phyloP scores from a whole-genome alignment of 176 grass and related monocot species.

The Lolium rigidum region DNA sequence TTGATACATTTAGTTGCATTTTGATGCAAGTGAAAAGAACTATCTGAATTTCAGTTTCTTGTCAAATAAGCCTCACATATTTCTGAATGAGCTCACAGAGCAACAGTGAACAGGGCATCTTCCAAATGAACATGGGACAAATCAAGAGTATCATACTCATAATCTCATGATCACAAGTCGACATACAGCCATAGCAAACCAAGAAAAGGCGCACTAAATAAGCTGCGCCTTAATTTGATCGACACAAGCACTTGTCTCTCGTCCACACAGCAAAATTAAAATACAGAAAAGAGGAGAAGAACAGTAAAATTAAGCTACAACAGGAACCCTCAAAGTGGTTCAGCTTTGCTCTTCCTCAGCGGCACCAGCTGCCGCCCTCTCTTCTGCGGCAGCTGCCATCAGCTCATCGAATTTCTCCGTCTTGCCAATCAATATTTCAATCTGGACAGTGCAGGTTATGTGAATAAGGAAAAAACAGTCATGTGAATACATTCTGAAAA shows the following conservation, averaged over 20 bases:
- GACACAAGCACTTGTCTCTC: conserved; percentile 33
- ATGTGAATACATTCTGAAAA: background rate
- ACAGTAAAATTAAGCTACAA: conserved; percentile 57
- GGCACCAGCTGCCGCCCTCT: conserved; percentile 61
- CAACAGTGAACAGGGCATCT: background rate
- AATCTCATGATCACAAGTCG: conserved; percentile 33
- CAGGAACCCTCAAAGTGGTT: conserved; percentile 37
- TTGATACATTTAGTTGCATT: background rate
- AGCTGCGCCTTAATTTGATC: conserved; percentile 45
- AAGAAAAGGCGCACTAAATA: conserved; percentile 55
- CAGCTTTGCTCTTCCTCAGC: conserved; percentile 84
- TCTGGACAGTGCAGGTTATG: conserved; percentile 40
- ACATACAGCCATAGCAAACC: conserved; percentile 46
- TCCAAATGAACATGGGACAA: conserved; percentile 1
- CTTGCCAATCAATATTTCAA: conserved; percentile 92
- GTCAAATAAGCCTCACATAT: background rate
- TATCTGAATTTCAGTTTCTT: background rate
- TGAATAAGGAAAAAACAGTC: background rate
- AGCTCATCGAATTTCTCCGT: conserved; percentile 90
- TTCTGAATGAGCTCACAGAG: background rate
- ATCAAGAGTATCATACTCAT: conserved; percentile 35
- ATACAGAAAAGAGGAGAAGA: conserved; percentile 41
- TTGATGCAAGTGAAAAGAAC: background rate
- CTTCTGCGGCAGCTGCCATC: conserved; percentile 80
- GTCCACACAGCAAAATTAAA: conserved; percentile 42